Base-by-base conservation (phyloP, 495 filamentous ascomycete species). In the Penicillium subrubescens region DNA sequence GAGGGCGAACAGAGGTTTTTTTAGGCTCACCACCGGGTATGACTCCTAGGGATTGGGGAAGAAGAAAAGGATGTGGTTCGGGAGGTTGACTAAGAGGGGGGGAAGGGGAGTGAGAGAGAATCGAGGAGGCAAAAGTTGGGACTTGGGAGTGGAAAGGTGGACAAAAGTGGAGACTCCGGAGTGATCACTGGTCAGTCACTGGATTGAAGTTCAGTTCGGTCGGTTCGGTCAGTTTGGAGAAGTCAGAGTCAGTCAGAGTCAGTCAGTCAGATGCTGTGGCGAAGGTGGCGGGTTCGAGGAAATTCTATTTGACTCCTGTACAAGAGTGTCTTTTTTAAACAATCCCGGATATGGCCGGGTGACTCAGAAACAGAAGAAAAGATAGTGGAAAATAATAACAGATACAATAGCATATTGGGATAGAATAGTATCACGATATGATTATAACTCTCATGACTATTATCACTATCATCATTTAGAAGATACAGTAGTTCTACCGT, bases 261-360 rank as follows among this genome's bases (percentile, higher is more conserved):
- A 61, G 25, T 2, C 33, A 61, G 62, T 61, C 57, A 61, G 25
- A 27, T 41, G 50, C 33, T 73, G 71, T 73, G 71, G 71, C 71
- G 63, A 72, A 58, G 69, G 72, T 74, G 72, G 73, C 67, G 70
- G 73, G 65, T 60, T 65, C 41, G 59, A n/a, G n/a, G n/a, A n/a
- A n/a, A n/a, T n/a, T n/a, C n/a, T n/a, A n/a, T n/a, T n/a, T n/a
- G n/a, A 27, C 25, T 27, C 25, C 25, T 27, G 25, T 27, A 1
- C 25, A 27, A 27, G 25, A 27, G 25, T 27, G 25, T 27, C 25
- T 27, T 1, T 27, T 27, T 27, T 27, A 27, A 27, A 4, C 25
- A 27, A 27, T 27, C 25, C 52, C 52, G 52, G 53, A 56, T 56
- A 31, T 31, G n/a, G 53, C 53, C 53, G 53, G 53, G 53, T 55